Evolutionary conservation across 106 monocot species (phyloP), one percentile per base, ranked within the genome.

Genomic region (Phalaenopsis equestris): DNA sequence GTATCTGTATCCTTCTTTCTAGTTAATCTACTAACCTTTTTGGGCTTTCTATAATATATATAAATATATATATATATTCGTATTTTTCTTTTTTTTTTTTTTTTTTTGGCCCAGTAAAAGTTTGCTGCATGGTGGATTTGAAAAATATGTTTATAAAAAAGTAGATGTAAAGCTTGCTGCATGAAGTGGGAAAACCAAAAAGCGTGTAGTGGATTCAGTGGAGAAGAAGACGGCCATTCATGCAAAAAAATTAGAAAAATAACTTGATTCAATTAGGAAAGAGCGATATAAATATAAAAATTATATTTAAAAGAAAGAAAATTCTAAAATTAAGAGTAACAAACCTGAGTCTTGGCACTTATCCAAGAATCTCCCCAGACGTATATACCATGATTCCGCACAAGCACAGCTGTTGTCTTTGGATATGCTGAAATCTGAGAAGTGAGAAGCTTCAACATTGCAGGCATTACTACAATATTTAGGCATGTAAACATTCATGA

Each of bases 291-390:
- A 41, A 56, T 70, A 48, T 36, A 85, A 15, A 70, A 42, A 37
- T n/a, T 14, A 41, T 47, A 19, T 36, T 14, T 43, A 77, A 23
- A 18, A 82, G 37, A 79, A 30, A 47, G 3, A 24, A 24, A 57
- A 55, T 2, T 82, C 49, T 19, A 52, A 21, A 47, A 37, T 46
- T 47, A 57, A 72, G 79, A 23, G 64, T 30, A 86, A 85, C 58
- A 87, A 75, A 94, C 96, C 92, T 97, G 96, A 47, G 96, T 97
- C 84, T 97, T 97, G 67, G 92, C 91, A 92, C 78, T 89, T 79
- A 97, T 97, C 96, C 96, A 94, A 17, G 96, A 87, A 82, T 97
- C 96, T 83, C 96, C 96, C 96, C 96, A 94, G 8, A 97, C 84
- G 83, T 92, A 97, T 80, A 94, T 87, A 0, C 96, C 96, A 86